Percentiles rank a stretch among this genome's conserved stretches.
phyloP scores from a whole-genome alignment of 805 yeast genomes.

The Pichia pseudocactophila region DNA sequence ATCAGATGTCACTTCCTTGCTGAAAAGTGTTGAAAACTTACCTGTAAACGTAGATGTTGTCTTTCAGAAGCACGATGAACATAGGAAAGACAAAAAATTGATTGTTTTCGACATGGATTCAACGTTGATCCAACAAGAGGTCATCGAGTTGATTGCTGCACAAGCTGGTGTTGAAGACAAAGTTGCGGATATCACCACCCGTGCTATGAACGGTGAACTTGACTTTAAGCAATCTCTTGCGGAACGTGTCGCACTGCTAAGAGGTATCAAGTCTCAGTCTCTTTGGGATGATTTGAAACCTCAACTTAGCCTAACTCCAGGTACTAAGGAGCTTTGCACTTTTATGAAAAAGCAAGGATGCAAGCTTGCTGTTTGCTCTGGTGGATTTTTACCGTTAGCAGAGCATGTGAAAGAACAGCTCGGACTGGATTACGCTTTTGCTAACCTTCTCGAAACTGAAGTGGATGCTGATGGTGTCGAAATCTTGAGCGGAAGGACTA shows the following conservation, averaged over 20 bases:
- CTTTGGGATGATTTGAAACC: slow-evolving; percentile 74
- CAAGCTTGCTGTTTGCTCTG: slow-evolving; percentile 80
- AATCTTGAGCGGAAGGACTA: slow-evolving; percentile 62
- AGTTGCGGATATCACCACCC: slow-evolving; percentile 81
- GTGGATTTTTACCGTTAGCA: slow-evolving; percentile 92
- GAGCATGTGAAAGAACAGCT: slow-evolving; percentile 56
- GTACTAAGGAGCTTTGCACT: slow-evolving; percentile 64
- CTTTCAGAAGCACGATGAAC: slow-evolving; percentile 28
- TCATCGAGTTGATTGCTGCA: slow-evolving; percentile 90
- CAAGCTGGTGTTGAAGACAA: slow-evolving; percentile 83
- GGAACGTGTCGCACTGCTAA: slow-evolving; percentile 67
- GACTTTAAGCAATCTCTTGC: slow-evolving; percentile 79
- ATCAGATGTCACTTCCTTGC: slow-evolving; percentile 14
- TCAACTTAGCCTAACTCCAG: slow-evolving; percentile 70
- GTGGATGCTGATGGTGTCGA: slow-evolving; percentile 32
- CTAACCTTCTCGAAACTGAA: slow-evolving; percentile 54
- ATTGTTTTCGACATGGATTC: slow-evolving; percentile 98
- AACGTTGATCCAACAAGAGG: slow-evolving; percentile 91
- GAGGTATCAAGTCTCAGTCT: slow-evolving; percentile 64
- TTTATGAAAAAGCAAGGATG: slow-evolving; percentile 55
- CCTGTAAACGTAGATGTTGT: slow-evolving; percentile 32
- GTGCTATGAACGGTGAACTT: slow-evolving; percentile 95
- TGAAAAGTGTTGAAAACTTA: slow-evolving; percentile 15
- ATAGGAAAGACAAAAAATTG: slow-evolving; percentile 39
- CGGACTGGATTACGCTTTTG: slow-evolving; percentile 79